Base-by-base conservation (phyloP, 2,329 filamentous ascomycete genomes). In the Parastagonospora avenae region DNA sequence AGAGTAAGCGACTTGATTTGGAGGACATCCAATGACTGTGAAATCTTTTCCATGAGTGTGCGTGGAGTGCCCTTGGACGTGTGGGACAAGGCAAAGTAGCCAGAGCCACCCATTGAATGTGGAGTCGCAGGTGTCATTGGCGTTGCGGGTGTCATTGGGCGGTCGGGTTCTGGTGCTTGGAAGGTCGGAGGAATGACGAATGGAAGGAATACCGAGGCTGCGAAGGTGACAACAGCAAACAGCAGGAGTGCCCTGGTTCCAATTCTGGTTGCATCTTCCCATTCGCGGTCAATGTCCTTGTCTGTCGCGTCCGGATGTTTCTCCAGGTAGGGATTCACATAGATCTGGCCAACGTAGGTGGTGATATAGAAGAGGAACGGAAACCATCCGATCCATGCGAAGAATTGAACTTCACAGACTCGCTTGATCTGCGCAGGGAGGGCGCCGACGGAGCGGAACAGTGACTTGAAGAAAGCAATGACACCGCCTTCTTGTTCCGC, bases 331-430 rank as follows among this genome's bases (percentile, higher is more conserved):
- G 91, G 91, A 68, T 96, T 88, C 14, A 91, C 89, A 64, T 96
- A 96, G 49, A 97, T 90, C 69, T 96, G 91, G 55, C 90, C 92
- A 61, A 97, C 89, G 72, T 94, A 97, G 14, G 91, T 95, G 1
- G 92, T 96, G 4, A 91, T 91, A 77, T 97, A 97, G 76, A 96
- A 97, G 2, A 97, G 81, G 72, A 96, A 92, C 1, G 92, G 92
- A 66, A 97, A 97, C 85, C 93, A 97, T 45, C 91, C 93, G 49
- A 97, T 87, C 92, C 92, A 97, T 4, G 91, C 91, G 54, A 87
- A 92, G 64, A 79, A 76, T 48, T 80, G 78, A 0, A 79, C 77
- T 45, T 74, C 64, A 50, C 92, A 97, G 32, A 97, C 91, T 57
- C 85, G 87, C 55, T 83, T 83, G 58, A 94, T 91, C 73, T 96